Base-by-base conservation (phyloP, 1,284 basidiomycete species). In the Neolentinus lepideus region DNA sequence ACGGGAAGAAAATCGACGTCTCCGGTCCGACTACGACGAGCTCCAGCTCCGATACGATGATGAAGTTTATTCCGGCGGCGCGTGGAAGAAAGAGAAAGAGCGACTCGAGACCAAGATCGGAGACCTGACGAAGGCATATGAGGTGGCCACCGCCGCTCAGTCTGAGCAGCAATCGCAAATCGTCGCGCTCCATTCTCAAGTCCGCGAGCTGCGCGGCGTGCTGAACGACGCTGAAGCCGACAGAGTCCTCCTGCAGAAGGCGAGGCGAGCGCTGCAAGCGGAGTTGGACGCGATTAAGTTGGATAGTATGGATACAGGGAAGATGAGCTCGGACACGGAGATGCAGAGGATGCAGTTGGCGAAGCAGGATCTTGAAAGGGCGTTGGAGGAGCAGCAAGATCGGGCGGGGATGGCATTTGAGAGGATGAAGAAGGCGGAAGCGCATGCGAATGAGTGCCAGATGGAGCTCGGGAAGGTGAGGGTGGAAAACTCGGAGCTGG, bases 61-160 rank as follows among this genome's bases (percentile, higher is more conserved):
- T 60, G 89, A 92, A 62, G 77, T 85, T 1, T 89, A 88, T 67
- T 88, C 80, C 57, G 84, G 84, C 48, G 80, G 84, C 10, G 82
- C 85, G 2, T 93, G 90, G 90, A 89, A 88, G 74, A 88, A 90
- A 61, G 90, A 93, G 70, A 90, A 85, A 66, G 90, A 92, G 58
- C 84, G 89, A 10, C 73, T 93, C 66, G 90, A 94, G 59, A 85
- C 82, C 46, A 92, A 92, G 75, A 89, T 92, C 53, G 68, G 68
- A 9, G 89, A 92, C 65, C 66, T 92, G 55, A 86, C 81, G 16
- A 85, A 84, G 54, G 91, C 88, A 0, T 92, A 89, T 66, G 87
- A 92, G 59, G 77, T 87, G 0, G 88, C 90, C 1, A 79, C 80
- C 1, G 77, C 79, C 26, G 84, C 81, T 0, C 89, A 92, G 63